phyloP scores from a whole-genome alignment of 495 filamentous ascomycete species.

The Oidiodendron maius region DNA sequence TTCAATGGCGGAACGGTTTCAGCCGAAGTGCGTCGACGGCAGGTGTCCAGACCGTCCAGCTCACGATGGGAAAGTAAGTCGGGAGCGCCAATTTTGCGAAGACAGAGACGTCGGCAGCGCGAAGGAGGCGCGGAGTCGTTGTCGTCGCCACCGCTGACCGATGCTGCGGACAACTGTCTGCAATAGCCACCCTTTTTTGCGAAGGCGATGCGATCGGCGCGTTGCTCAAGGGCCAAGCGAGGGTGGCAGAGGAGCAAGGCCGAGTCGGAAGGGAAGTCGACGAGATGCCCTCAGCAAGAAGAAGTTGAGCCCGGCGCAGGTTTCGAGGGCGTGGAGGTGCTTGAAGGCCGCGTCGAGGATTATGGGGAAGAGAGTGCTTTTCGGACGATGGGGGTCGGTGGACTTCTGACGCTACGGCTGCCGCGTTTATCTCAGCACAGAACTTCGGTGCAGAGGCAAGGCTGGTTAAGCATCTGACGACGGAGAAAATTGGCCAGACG shows the following conservation, averaged over 20 bases:
- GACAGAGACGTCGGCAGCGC: neutral
- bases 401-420: neutral
- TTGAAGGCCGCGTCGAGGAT: neutral
- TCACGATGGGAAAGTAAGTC: no score
- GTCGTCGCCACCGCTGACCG: no score
- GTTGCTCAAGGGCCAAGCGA: constrained; percentile 14
- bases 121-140: constrained; percentile 17
- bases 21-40: constrained; percentile 18
- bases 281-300: neutral
- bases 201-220: constrained; percentile 21
- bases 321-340: constrained; percentile 8
- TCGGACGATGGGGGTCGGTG: constrained; percentile 2
- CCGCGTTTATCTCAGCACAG: constrained; percentile 10
- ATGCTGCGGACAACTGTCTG: constrained; percentile 7
- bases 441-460: constrained; percentile 6
- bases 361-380: neutral
- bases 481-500: neutral
- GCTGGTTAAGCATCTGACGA: neutral
- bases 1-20: constrained; percentile 20
- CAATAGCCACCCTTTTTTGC: constrained; percentile 14
- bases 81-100: no score
- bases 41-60: constrained; percentile 3
- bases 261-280: constrained; percentile 4
- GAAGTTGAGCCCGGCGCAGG: constrained; percentile 10
- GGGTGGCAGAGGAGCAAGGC: constrained; percentile 1